Evolutionary conservation across 1,284 basidiomycete species (phyloP), one percentile per base, ranked within the genome.

Genomic region (Leucoagaricus sp.): DNA sequence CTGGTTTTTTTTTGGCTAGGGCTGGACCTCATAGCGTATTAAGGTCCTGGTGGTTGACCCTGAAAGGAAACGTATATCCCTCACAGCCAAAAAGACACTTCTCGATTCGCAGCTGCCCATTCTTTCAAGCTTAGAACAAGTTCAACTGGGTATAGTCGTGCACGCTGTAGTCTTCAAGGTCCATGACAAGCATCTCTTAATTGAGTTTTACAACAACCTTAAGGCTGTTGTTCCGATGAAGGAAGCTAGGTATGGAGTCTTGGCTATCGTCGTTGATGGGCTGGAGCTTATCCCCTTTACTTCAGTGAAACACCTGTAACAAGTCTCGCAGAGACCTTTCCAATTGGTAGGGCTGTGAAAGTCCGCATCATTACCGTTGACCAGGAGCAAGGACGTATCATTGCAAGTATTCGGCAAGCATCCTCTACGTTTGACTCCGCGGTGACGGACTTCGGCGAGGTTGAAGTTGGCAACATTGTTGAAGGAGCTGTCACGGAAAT

Each of bases 61-160:
- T 0, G 86, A 88, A 42, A 84, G 88, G 54, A 93, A 91, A 69
- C 84, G 95, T 9, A 85, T 99, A 53, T 83, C 85, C 4, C 75
- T 99, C 34, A 98, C 97, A 0, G 86, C 96, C 38, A 98, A 99
- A 76, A 96, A 94, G 77, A 87, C 91, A 3, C 79, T 99, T 13
- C 72, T 99, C 42, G 89, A 94, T 36, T 93, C 94, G 0, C 79
- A 81, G 2, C 74, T 95, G 10, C 87, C 91, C 0, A 78, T 93
- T 42, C 70, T 97, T 42, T 72, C 87, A 0, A 79, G 75, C 15
- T 72, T 89, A 53, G 87, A 88, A 45, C 88, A 92, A 58, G 88
- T 86, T 28, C 78, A 83, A 63, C 76, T 84, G 8, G 96, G 94
- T 12, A 71, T 85, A 52, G 75, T 98, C 19, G 85, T 91, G 0